Evolutionary conservation across 2,329 filamentous ascomycete genomes (phyloP).

Genomic region (Aureobasidium sp.): DNA sequence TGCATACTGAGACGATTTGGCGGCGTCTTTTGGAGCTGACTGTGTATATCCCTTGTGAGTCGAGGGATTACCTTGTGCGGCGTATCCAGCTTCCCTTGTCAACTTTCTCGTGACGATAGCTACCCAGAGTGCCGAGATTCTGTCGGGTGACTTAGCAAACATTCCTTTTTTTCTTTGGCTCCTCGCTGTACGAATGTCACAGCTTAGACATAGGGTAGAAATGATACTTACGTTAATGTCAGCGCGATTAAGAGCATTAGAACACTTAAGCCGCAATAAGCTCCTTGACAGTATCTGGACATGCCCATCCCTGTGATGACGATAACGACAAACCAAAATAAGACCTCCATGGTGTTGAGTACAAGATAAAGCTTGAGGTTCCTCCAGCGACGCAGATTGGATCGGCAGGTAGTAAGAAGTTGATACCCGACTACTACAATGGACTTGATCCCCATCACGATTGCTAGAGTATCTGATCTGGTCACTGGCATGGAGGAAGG

Average conservation of each 20-base stretch:
- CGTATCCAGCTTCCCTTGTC: too few species aligned
- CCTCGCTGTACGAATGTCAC: too few species aligned
- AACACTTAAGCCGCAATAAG: neutral
- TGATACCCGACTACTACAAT: slow-evolving; percentile 47
- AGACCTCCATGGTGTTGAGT: slow-evolving; percentile 45
- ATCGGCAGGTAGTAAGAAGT: slow-evolving; percentile 42
- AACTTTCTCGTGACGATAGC: too few species aligned
- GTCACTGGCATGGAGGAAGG: neutral
- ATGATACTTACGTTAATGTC: too few species aligned
- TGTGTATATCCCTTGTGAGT: too few species aligned
- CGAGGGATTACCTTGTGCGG: too few species aligned
- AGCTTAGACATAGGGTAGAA: too few species aligned
- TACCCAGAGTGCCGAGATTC: too few species aligned
- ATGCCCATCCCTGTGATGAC: slow-evolving; percentile 28
- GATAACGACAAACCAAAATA: slow-evolving; percentile 47
- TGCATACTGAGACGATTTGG: too few species aligned
- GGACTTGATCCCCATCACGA: slow-evolving; percentile 34
- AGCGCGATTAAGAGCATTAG: neutral
- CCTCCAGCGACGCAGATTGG: slow-evolving; percentile 39
- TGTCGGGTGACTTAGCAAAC: too few species aligned
- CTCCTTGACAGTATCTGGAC: neutral
- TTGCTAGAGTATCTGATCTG: neutral
- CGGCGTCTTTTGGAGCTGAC: too few species aligned
- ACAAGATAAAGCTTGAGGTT: slow-evolving; percentile 48
- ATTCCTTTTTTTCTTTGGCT: too few species aligned